Evolutionary conservation across 352 stramenopile genomes (phyloP).

Genomic region (Hyaloperonospora brassicae): DNA sequence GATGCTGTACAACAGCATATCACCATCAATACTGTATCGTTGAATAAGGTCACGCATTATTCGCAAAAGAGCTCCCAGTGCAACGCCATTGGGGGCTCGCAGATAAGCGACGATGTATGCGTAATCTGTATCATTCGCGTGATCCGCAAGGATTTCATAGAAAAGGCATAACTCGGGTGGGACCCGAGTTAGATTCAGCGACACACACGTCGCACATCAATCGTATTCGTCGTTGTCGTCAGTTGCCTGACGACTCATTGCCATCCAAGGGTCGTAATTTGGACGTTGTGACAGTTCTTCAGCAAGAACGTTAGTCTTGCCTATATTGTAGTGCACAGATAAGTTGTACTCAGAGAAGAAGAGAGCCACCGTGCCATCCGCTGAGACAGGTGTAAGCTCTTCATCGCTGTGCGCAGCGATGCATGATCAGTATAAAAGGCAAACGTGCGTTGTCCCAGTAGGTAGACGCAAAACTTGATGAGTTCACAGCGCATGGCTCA

Average conservation of each 20-base stretch:
- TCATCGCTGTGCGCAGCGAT: not conserved
- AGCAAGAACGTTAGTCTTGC: conserved; percentile 16
- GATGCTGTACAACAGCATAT: not conserved
- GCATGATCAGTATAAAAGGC: not conserved
- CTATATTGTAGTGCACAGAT: conserved; percentile 9
- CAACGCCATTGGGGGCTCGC: not conserved
- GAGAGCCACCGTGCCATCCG: not conserved
- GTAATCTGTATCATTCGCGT: too few species aligned
- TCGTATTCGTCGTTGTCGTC: not conserved
- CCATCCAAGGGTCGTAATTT: not conserved
- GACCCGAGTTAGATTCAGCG: not conserved
- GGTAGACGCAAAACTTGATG: not conserved
- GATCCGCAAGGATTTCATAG: too few species aligned
- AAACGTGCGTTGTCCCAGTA: not conserved
- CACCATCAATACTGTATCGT: not conserved
- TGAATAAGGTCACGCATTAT: not conserved
- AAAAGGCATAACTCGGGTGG: too few species aligned
- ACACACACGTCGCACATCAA: not conserved
- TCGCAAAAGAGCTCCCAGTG: not conserved
- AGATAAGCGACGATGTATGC: too few species aligned
- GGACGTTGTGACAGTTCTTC: conserved; percentile 21
- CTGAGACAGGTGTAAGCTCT: not conserved
- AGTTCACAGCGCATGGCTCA: not conserved
- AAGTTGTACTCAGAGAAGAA: conserved; percentile 17
- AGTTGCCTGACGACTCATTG: not conserved